Percentiles rank a stretch among this genome's conserved stretches.
Conservation (phyloP, 2,329 filamentous ascomycete species). For the Bertia moriformis region DNA sequence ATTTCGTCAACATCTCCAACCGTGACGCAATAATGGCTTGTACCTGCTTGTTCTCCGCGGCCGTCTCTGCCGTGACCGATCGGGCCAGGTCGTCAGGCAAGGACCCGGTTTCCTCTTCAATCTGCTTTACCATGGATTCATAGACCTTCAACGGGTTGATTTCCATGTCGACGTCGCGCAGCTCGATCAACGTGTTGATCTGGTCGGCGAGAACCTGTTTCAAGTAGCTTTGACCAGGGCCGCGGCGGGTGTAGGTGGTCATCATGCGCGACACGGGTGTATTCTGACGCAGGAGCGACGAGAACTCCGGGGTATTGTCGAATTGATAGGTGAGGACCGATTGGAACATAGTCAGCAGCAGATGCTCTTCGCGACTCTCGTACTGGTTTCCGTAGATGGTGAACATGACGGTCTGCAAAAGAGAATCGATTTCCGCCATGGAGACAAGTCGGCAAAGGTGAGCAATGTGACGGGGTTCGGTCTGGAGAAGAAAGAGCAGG, state of each 20-base stretch:
- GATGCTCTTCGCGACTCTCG: constrained; percentile 93
- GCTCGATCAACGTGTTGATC: constrained; percentile 87
- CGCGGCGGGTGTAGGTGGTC: constrained; percentile 95
- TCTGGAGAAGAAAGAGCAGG: constrained; percentile 83
- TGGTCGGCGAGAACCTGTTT: constrained; percentile 83
- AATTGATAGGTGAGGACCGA: constrained; percentile 97
- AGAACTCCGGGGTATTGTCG: constrained; percentile 95
- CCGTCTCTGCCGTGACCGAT: constrained; percentile 86
- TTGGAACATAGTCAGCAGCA: constrained; percentile 97
- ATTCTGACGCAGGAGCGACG: constrained; percentile 85
- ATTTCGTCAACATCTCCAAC: constrained; percentile 82
- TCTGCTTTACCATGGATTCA: constrained; percentile 86
- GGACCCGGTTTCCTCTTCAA: constrained; percentile 73
- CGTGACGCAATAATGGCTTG: constrained; percentile 90
- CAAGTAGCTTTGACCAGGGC: constrained; percentile 90
- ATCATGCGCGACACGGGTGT: constrained; percentile 99
- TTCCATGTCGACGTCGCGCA: constrained; percentile 85
- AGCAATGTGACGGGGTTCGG: constrained; percentile 88
- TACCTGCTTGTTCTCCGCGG: constrained; percentile 80
- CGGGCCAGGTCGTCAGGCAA: constrained; percentile 67
- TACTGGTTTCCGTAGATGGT: constrained; percentile 99
- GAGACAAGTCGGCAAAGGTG: constrained; percentile 90
- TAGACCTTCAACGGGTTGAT: constrained; percentile 99
- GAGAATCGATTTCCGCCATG: constrained; percentile 93
- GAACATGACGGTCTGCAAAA: constrained; percentile 99